A percentile compares a stretch with the other conserved stretches of the same genome.
phyloP scores from a whole-genome alignment of 2,329 filamentous ascomycete species.

The Colletotrichum sp. region DNA sequence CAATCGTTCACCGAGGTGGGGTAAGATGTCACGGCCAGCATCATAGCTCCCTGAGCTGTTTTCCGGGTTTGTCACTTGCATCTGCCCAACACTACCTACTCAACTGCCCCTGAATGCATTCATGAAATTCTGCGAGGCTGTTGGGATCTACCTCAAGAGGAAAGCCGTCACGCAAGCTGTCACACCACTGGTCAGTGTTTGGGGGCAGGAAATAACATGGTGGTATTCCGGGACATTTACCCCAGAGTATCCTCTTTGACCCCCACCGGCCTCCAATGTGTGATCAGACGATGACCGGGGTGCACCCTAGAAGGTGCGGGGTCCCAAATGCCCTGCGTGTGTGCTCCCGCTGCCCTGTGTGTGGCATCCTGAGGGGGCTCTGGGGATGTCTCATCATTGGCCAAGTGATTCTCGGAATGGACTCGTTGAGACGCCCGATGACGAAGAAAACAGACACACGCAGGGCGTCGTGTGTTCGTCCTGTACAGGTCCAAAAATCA shows the following conservation, averaged over 20 bases:
- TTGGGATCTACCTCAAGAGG: not conserved
- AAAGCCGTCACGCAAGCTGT: not conserved
- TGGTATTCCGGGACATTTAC: not conserved
- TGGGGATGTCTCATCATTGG: not conserved
- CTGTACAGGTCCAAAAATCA: not conserved
- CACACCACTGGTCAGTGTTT: not conserved
- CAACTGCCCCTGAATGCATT: not conserved
- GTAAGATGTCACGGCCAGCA: not conserved
- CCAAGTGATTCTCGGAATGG: not conserved
- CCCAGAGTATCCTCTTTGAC: slow-evolving; percentile 12
- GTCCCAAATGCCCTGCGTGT: slow-evolving; percentile 28
- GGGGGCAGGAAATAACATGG: not conserved
- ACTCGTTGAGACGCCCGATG: not conserved
- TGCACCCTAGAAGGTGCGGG: not conserved
- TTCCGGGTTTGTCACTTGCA: not conserved
- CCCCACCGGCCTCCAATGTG: not conserved
- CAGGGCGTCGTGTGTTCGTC: not conserved
- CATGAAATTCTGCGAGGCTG: not conserved
- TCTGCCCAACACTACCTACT: not conserved
- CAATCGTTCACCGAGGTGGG: not conserved
- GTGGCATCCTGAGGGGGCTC: not conserved
- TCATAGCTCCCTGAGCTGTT: not conserved
- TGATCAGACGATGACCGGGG: slow-evolving; percentile 1
- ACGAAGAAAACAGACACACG: not conserved
- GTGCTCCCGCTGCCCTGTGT: slow-evolving; percentile 6